Base-by-base conservation (phyloP, 345 rosid species). In the Chamaenerion angustifolium region DNA sequence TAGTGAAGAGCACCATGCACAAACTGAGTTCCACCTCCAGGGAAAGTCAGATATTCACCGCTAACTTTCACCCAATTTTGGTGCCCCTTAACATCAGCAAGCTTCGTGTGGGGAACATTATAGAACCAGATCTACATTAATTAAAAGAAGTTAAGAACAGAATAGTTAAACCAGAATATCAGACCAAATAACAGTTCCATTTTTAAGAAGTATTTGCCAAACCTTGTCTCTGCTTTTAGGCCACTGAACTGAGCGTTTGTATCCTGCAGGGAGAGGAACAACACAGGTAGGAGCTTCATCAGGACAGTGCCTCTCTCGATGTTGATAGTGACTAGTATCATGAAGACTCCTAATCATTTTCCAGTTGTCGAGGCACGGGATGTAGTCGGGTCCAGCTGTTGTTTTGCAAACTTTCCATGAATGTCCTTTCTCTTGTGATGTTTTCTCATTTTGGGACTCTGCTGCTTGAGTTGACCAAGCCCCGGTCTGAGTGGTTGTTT, bases 331-430 rank as follows among this genome's bases (percentile, higher is more conserved):
- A 64, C 47, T 71, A 4, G 76, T 84, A 59, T 62, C 62, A 5
- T 49, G 66, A 75, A 92, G 96, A 68, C 62, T 87, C 71, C 62
- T 78, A 59, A 92, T 77, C 59, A 69, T 73, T 65, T 75, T 70
- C 81, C 59, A 75, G 57, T 87, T 87, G 69, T 92, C 98, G 50
- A 92, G 95, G 68, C 96, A 92, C 61, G 96, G 98, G 64, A 92
- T 84, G 78, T 78, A 87, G 63, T 92, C 98, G 45, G 93, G 75
- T 25, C 95, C 96, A 51, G 90, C 84, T 53, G 88, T 82, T 48
- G 74, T 68, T 62, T 92, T 92, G 72, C 98, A 92, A 0, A 77
- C 55, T 63, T 78, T 92, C 98, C 98, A 87, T 44, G 53, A 45
- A 46, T 75, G 68, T 35, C 44, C 59, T 49, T 8, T 54, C 50